phyloP scores from a whole-genome alignment of 345 rosid species.

The Brassica napus region DNA sequence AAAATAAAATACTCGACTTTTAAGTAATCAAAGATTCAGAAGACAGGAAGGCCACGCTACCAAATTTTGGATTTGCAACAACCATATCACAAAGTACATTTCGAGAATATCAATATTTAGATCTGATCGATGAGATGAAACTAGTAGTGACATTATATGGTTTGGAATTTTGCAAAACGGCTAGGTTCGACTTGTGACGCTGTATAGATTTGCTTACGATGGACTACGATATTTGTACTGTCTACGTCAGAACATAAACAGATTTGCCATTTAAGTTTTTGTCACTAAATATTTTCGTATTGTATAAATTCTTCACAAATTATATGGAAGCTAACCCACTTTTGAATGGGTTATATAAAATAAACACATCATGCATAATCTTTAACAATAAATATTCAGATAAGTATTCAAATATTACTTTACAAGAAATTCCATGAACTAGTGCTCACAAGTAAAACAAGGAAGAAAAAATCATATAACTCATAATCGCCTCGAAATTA shows the following conservation, averaged over 20 bases:
- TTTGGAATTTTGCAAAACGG: constrained; percentile 25
- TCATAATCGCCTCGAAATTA: neutral
- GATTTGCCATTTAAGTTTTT: neutral
- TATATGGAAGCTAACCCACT: neutral
- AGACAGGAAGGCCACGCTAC: constrained; percentile 4
- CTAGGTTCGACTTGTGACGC: constrained; percentile 1
- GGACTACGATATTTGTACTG: neutral
- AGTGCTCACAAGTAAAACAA: neutral
- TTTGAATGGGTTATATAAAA: neutral
- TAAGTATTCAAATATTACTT: neutral
- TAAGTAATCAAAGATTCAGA: neutral
- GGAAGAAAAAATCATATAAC: neutral
- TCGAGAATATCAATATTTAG: neutral
- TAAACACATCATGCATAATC: neutral
- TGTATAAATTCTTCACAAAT: neutral
- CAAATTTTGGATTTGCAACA: neutral
- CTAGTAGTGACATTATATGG: neutral
- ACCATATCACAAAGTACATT: neutral
- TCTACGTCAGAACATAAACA: neutral
- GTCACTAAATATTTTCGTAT: neutral
- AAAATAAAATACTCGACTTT: neutral
- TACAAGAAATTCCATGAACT: neutral
- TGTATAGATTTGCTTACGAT: constrained; percentile 24
- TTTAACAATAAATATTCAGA: neutral
- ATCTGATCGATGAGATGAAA: neutral